Evolutionary conservation across 495 filamentous ascomycete species (phyloP).

Genomic region (Podospora bellae-mahoneyi): DNA sequence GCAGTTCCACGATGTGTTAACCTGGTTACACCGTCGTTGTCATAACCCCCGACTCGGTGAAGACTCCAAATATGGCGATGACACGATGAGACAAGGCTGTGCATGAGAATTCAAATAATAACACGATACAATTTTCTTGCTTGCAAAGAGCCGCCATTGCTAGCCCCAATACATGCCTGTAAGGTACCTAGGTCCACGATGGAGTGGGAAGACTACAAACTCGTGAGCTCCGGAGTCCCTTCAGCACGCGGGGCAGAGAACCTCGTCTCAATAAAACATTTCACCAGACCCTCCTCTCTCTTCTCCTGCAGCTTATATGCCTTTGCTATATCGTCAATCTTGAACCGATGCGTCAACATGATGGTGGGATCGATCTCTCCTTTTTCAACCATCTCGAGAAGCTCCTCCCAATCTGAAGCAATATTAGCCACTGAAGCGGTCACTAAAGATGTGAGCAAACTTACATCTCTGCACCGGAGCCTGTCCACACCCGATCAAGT

Average conservation of each 20-base stretch:
- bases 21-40: too few relatives aligned
- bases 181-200: too few relatives aligned
- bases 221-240: slow-evolving; percentile 16
- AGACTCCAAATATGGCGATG: too few relatives aligned
- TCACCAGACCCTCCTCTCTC: slow-evolving; percentile 10
- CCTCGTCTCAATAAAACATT: slow-evolving; percentile 20
- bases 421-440: background rate
- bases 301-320: slow-evolving; percentile 17
- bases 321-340: slow-evolving; percentile 16
- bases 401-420: slow-evolving; percentile 10
- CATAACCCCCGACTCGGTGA: too few relatives aligned
- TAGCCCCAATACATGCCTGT: too few relatives aligned
- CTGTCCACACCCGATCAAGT: slow-evolving; percentile 13
- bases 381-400: slow-evolving; percentile 12
- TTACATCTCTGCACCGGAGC: slow-evolving; percentile 14
- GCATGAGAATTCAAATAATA: too few relatives aligned
- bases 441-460: background rate
- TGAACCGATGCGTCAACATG: slow-evolving; percentile 17
- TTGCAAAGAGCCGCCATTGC: too few relatives aligned
- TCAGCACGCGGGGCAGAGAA: slow-evolving; percentile 5
- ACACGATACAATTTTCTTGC: too few relatives aligned
- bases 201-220: too few relatives aligned
- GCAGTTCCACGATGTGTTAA: too few relatives aligned
- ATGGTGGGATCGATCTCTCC: slow-evolving; percentile 15
- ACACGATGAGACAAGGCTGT: too few relatives aligned